Conservation (phyloP, 495 filamentous ascomycete species). For the Oidiodendron maius region DNA sequence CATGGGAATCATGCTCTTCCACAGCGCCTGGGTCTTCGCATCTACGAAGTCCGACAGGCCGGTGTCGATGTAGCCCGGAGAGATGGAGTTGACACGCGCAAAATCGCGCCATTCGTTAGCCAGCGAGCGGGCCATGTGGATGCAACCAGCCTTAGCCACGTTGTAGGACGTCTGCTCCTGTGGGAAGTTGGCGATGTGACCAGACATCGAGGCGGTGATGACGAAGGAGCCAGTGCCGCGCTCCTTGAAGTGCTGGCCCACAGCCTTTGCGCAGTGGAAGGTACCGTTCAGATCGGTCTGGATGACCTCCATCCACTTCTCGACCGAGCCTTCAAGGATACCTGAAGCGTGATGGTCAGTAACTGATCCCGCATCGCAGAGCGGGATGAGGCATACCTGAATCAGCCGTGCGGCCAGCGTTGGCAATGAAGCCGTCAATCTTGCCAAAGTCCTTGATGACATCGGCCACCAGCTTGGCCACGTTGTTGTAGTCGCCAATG, state of each 20-base stretch:
- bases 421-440: constrained; percentile 63
- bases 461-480: constrained; percentile 38
- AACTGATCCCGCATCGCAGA: not conserved
- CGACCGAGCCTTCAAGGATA: constrained; percentile 56
- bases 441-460: constrained; percentile 59
- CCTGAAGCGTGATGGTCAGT: not conserved
- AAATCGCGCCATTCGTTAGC: constrained; percentile 78
- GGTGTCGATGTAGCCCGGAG: constrained; percentile 75
- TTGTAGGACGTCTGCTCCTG: constrained; percentile 81
- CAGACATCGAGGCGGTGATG: constrained; percentile 62
- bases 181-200: constrained; percentile 66
- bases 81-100: constrained; percentile 68
- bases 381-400: constrained; percentile 26
- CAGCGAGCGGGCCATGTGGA: constrained; percentile 45
- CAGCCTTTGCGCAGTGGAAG: constrained; percentile 64
- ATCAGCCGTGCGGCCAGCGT: constrained; percentile 61
- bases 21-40: constrained; percentile 62
- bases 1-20: constrained; percentile 74
- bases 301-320: constrained; percentile 64
- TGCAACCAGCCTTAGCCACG: constrained; percentile 62
- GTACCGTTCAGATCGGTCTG: constrained; percentile 58
- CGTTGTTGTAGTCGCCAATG: constrained; percentile 45
- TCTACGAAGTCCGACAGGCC: constrained; percentile 72
- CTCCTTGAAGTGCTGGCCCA: constrained; percentile 58
- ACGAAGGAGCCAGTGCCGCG: constrained; percentile 54